Evolutionary conservation across 805 yeast genomes (phyloP), one percentile per base, ranked within the genome.

Genomic region (Cyberlindnera japonica): DNA sequence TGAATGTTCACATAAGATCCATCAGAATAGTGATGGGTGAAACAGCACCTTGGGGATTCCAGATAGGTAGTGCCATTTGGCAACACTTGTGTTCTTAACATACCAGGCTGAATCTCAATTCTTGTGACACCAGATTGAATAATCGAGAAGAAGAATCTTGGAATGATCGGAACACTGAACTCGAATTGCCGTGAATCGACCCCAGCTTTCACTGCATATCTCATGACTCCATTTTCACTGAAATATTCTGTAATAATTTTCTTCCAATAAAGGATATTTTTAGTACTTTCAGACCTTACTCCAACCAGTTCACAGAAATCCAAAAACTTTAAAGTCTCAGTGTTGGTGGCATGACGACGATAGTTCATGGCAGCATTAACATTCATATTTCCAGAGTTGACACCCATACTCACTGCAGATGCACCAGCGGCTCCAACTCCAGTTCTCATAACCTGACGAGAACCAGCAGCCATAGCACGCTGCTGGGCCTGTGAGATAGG

Each of bases 1-100:
- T 69, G 67, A 35, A 81, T 73, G 9, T 75, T 71, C 8, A 84
- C 77, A 49, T 72, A 72, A 3, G 90, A 79, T 0, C 93, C 95
- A 60, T 86, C 95, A 2, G 65, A 60, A 55, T 78, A 84, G 58
- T 74, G 68, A 48, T 71, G 74, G 14, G 73, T 65, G 33, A 73
- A 59, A 1, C 74, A 62, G 25, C 73, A 65, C 32, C 76, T 64
- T 11, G 77, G 67, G 35, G 80, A 72, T 29, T 77, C 81, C 24
- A 81, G 58, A 38, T 72, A 68, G 0, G 78, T 72, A 5, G 74
- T 67, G 0, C 80, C 80, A 45, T 74, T 69, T 4, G 77, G 69
- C 35, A 78, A 55, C 1, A 73, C 72, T 42, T 74, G 74, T 6
- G 82, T 78, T 25, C 74, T 66, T 21, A 75, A 45, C 45, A 70